phyloP scores from a whole-genome alignment of 805 yeast genomes.

The Lachancea kluyveri region DNA sequence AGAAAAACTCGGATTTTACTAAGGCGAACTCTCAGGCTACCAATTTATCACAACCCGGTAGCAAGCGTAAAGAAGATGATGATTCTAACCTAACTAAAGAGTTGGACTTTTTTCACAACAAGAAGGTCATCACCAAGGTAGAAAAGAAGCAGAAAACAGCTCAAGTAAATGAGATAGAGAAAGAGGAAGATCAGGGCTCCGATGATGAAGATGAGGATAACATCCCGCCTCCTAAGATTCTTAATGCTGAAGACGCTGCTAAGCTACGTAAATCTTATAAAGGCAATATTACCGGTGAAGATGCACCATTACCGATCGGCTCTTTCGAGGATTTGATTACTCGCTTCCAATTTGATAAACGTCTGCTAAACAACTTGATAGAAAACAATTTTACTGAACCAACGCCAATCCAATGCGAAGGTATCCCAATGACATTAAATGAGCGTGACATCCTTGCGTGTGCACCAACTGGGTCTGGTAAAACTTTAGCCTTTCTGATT shows the following conservation, averaged over 20 bases:
- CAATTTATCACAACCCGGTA: conserved; percentile 2
- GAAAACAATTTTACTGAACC: conserved; percentile 75
- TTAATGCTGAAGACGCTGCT: conserved; percentile 52
- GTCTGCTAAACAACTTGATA: conserved; percentile 51
- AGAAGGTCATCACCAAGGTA: conserved; percentile 31
- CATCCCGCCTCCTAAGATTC: conserved; percentile 38
- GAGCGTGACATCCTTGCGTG: conserved; percentile 81
- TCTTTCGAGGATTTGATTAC: conserved; percentile 75
- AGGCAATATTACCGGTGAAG: conserved; percentile 75
- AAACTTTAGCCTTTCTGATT: conserved; percentile 81
- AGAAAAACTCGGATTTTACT: conserved; percentile 26
- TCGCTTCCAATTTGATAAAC: conserved; percentile 58
- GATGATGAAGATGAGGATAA: conserved; percentile 28
- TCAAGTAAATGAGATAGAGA: conserved; percentile 16
- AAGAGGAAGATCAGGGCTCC: conserved; percentile 24
- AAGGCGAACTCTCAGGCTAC: conserved; percentile 6
- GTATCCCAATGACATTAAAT: conserved; percentile 67
- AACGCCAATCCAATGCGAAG: conserved; percentile 89
- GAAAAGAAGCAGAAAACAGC: conserved; percentile 13
- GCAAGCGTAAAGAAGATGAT: conserved; percentile 32
- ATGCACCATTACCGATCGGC: conserved; percentile 85
- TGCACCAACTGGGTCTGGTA: conserved; percentile 99
- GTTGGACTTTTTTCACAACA: conserved; percentile 75
- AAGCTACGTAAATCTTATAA: conserved; percentile 52
- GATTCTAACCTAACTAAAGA: conserved; percentile 57